Conservation (phyloP, 2,329 filamentous ascomycete genomes). For the Trichoderma gracile region DNA sequence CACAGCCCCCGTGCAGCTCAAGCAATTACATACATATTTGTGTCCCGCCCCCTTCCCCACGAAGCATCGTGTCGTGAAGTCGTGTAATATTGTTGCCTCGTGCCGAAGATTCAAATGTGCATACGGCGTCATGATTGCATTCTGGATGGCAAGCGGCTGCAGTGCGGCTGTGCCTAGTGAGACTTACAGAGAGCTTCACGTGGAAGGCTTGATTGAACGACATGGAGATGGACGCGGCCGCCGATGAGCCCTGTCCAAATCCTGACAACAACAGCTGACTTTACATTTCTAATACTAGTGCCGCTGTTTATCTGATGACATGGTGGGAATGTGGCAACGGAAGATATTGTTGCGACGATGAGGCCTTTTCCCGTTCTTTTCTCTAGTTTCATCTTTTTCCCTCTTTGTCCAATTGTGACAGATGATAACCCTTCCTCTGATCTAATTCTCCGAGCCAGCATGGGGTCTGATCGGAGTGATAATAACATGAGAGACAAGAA, state of each 20-base stretch:
- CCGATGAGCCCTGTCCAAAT: background rate
- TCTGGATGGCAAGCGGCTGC: background rate
- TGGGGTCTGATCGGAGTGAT: background rate
- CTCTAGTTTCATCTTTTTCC: no score
- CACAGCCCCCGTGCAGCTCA: background rate
- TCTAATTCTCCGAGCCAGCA: background rate
- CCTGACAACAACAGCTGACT: background rate
- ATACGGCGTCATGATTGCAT: conserved; percentile 3
- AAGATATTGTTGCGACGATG: background rate
- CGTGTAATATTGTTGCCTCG: background rate
- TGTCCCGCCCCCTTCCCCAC: background rate
- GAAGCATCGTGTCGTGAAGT: background rate
- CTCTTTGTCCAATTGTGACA: background rate
- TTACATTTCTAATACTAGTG: no score
- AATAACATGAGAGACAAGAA: background rate
- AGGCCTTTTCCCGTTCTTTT: background rate
- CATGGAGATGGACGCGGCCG: background rate
- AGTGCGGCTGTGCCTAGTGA: conserved; percentile 9
- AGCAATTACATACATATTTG: background rate
- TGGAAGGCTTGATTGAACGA: conserved; percentile 17
- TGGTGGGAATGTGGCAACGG: conserved; percentile 12
- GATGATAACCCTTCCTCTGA: background rate
- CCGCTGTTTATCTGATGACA: background rate
- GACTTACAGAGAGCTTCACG: conserved; percentile 13
- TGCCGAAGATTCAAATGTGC: background rate